Evolutionary conservation across 495 filamentous ascomycete genomes (phyloP).

Genomic region (Melanomma pulvis-pyrius): DNA sequence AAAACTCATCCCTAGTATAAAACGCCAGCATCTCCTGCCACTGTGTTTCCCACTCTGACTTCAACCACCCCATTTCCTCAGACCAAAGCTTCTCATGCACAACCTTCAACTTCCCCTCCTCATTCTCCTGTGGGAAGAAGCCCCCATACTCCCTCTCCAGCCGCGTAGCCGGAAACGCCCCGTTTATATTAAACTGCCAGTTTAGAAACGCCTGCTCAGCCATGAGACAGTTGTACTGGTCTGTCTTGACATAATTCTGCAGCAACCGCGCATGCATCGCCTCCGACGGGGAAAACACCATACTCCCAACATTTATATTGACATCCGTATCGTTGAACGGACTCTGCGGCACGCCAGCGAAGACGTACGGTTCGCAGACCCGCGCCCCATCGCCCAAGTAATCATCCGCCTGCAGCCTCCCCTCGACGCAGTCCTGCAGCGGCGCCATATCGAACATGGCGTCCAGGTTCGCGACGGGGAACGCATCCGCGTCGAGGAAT

Average conservation of each 20-base stretch:
- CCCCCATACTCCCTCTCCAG: constrained; percentile 10
- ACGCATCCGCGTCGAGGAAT: constrained; percentile 17
- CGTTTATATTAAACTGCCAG: constrained; percentile 13
- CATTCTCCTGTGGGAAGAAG: constrained; percentile 9
- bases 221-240: constrained; percentile 11
- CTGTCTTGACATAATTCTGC: constrained; percentile 17
- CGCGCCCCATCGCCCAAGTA: background rate
- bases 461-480: constrained; percentile 17
- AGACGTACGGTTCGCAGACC: constrained; percentile 21
- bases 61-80: constrained; percentile 7
- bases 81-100: constrained; percentile 28
- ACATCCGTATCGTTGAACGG: constrained; percentile 3
- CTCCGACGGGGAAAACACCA: constrained; percentile 4
- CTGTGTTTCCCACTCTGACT: background rate
- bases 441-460: constrained; percentile 5
- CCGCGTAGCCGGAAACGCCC: constrained; percentile 12
- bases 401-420: background rate
- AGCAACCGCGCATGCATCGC: constrained; percentile 17
- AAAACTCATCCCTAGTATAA: constrained; percentile 11
- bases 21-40: constrained; percentile 18
- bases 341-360: constrained; percentile 19
- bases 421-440: constrained; percentile 1
- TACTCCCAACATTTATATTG: constrained; percentile 24
- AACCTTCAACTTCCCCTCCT: constrained; percentile 19
- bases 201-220: constrained; percentile 26